These are phyloP conservation scores for Pythium pyrilobum DNA, from an alignment of 352 stramenopile species.

Conservation along the genomic window DNA sequence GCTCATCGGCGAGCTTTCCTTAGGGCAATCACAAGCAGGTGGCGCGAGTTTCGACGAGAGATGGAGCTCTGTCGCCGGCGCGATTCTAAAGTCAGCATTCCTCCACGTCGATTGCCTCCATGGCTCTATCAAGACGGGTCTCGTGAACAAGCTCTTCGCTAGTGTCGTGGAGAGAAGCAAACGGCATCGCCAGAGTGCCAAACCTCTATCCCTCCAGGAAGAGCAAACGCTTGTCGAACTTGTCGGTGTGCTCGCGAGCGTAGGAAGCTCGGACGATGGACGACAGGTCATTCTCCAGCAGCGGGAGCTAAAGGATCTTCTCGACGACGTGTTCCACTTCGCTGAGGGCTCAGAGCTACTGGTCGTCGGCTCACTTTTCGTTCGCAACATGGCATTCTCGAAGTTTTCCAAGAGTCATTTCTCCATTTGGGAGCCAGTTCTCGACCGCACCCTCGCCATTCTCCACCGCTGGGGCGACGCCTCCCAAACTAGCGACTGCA, in stretches of 20 bases:
- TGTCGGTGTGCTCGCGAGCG: slow-evolving; percentile 34
- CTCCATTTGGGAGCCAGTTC: slow-evolving; percentile 42
- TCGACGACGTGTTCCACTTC: slow-evolving; percentile 40
- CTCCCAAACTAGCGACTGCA: neutral
- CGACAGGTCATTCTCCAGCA: slow-evolving; percentile 30
- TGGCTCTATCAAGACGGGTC: slow-evolving; percentile 36
- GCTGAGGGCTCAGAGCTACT: slow-evolving; percentile 10
- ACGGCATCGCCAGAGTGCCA: slow-evolving; percentile 2
- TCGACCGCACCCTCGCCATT: slow-evolving; percentile 30
- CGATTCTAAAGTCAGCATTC: slow-evolving; percentile 39
- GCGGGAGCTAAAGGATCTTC: slow-evolving; percentile 28
- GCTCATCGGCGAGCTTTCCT: slow-evolving; percentile 12
- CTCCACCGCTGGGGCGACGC: neutral
- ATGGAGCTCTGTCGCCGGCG: slow-evolving; percentile 29
- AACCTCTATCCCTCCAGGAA: slow-evolving; percentile 11
- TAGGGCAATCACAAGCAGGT: neutral
- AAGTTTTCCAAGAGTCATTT: slow-evolving; percentile 49
- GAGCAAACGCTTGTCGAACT: slow-evolving; percentile 34
- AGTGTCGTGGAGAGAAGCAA: slow-evolving; percentile 35
- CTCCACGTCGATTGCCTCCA: slow-evolving; percentile 48
- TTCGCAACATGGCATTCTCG: slow-evolving; percentile 62
- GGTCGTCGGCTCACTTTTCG: slow-evolving; percentile 30
- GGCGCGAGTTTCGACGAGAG: neutral
- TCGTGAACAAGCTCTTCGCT: slow-evolving; percentile 31
- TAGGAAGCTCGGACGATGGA: slow-evolving; percentile 43